Conservation (phyloP, 805 yeast genomes). For the Sugiyamaella qingdaonensis region DNA sequence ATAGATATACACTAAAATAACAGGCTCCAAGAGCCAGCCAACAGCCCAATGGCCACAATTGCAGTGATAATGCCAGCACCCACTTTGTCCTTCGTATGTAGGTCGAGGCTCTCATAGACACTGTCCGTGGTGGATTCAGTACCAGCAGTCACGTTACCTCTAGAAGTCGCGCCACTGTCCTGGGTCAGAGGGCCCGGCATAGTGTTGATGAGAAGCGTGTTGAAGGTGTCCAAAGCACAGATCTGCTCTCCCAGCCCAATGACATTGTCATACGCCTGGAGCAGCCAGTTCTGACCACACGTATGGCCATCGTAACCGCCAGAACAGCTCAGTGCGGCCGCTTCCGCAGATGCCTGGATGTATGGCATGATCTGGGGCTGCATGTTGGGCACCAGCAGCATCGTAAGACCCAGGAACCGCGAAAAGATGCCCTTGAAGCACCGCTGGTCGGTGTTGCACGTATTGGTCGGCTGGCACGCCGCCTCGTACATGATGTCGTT, state of each 20-base stretch:
- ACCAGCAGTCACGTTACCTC: conserved; percentile 71
- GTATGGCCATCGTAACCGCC: conserved; percentile 80
- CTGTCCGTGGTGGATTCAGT: conserved; percentile 30
- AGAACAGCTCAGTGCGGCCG: conserved; percentile 72
- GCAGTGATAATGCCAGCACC: conserved; percentile 26
- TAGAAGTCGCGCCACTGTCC: conserved; percentile 61
- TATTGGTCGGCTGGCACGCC: conserved; percentile 55
- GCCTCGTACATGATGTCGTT: conserved; percentile 60
- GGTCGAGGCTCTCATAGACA: conserved; percentile 11
- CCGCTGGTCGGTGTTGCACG: conserved; percentile 69
- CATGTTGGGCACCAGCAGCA: conserved; percentile 55
- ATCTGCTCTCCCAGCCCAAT: conserved; percentile 86
- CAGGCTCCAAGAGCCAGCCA: conserved; percentile 22
- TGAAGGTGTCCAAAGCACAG: conserved; percentile 63
- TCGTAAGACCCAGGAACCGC: conserved; percentile 60
- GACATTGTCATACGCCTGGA: conserved; percentile 54
- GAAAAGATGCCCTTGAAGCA: conserved; percentile 68
- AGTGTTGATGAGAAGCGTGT: conserved; percentile 35
- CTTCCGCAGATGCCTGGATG: conserved; percentile 52
- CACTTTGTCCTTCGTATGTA: conserved; percentile 22
- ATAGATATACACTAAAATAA: conserved; percentile 8
- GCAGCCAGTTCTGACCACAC: conserved; percentile 73
- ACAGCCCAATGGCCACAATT: conserved; percentile 15
- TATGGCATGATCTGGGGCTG: conserved; percentile 42
- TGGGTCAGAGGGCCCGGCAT: conserved; percentile 57